These are phyloP conservation scores for Porodaedalea pini DNA, from an alignment of 1,284 basidiomycete species.

Conservation along the genomic window DNA sequence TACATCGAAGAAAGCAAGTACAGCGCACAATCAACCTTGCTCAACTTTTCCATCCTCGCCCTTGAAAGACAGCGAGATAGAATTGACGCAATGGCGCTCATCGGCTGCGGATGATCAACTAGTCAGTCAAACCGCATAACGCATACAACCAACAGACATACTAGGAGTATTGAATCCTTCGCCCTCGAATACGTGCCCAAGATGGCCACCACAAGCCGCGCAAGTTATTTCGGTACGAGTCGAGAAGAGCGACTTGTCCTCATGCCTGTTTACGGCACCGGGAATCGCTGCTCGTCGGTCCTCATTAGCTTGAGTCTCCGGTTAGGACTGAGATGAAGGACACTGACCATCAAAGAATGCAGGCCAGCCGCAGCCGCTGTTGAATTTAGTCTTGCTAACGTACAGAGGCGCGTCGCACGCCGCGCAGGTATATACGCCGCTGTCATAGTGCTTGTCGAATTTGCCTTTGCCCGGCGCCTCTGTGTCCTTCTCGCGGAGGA, in stretches of 20 bases:
- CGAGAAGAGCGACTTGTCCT: conserved; percentile 57
- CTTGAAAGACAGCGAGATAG: conserved; percentile 78
- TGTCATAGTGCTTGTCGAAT: conserved; percentile 66
- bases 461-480: conserved; percentile 75
- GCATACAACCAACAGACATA: conserved; percentile 31
- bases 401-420: conserved; percentile 75
- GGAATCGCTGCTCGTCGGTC: conserved; percentile 65
- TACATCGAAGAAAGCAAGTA: background rate
- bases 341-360: conserved; percentile 85
- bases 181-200: conserved; percentile 93
- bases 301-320: background rate
- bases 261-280: conserved; percentile 78
- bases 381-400: conserved; percentile 87
- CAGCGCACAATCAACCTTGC: conserved; percentile 9
- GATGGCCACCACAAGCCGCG: conserved; percentile 83
- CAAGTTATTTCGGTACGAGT: conserved; percentile 75
- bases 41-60: conserved; percentile 41
- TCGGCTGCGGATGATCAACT: conserved; percentile 46
- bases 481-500: conserved; percentile 86
- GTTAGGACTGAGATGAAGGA: background rate
- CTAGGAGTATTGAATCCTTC: conserved; percentile 77
- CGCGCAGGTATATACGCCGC: conserved; percentile 72
- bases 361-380: conserved; percentile 95
- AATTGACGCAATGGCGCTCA: conserved; percentile 90
- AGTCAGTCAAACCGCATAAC: conserved; percentile 31